Conservation (phyloP, 108 stramenopile species). For the Cyclotella atomus region DNA sequence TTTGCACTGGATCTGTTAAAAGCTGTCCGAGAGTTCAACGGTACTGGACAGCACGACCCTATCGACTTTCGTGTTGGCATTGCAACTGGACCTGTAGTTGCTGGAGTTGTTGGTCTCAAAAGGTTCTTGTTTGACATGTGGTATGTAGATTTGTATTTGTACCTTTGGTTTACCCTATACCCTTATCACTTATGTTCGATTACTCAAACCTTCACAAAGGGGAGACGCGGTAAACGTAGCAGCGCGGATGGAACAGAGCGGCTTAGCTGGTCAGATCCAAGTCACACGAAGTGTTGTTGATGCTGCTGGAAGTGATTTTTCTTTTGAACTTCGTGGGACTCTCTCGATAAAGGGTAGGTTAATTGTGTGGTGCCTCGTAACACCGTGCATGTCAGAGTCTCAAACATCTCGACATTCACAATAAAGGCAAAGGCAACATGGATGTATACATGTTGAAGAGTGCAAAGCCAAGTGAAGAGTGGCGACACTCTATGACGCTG, state of each 20-base stretch:
- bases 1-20: slow-evolving; percentile 61
- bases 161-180: not conserved
- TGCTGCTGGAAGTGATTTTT: slow-evolving; percentile 22
- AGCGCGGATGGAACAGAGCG: slow-evolving; percentile 59
- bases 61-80: slow-evolving; percentile 48
- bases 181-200: not conserved
- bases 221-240: slow-evolving; percentile 51
- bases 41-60: slow-evolving; percentile 18
- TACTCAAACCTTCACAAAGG: slow-evolving; percentile 1
- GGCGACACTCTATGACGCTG: not conserved
- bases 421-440: slow-evolving; percentile 22
- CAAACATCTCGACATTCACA: too few relatives aligned
- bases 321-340: slow-evolving; percentile 14
- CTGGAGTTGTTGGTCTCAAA: slow-evolving; percentile 59
- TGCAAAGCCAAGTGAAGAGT: slow-evolving; percentile 14
- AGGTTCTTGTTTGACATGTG: slow-evolving; percentile 61
- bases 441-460: slow-evolving; percentile 16
- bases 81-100: slow-evolving; percentile 59
- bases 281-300: slow-evolving; percentile 48
- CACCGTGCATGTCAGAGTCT: too few relatives aligned
- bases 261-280: slow-evolving; percentile 51
- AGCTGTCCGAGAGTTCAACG: slow-evolving; percentile 37
- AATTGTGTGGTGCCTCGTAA: too few relatives aligned
- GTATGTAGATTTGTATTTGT: slow-evolving; percentile 17
- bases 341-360: slow-evolving; percentile 1